A percentile compares a stretch with the other conserved stretches of the same genome.
Conservation (phyloP, 495 filamentous ascomycete species). For the Xeromyces bisporus region DNA sequence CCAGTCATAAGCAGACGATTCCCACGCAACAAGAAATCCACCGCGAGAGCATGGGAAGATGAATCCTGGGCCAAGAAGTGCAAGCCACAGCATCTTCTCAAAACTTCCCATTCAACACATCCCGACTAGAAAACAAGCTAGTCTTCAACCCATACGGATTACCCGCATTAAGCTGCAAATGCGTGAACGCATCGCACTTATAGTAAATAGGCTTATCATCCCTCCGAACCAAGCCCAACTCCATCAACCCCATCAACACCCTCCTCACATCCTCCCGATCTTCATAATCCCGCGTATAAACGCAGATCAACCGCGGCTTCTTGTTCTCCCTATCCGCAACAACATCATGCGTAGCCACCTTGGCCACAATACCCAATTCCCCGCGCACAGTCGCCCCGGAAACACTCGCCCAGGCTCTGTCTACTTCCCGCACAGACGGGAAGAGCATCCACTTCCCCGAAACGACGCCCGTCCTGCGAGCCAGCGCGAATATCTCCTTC, state of each 20-base stretch:
- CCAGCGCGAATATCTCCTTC: slow-evolving; percentile 37
- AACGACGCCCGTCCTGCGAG: slow-evolving; percentile 34
- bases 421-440: slow-evolving; percentile 34
- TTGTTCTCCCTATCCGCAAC: slow-evolving; percentile 6
- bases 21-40: no score
- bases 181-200: slow-evolving; percentile 66
- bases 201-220: slow-evolving; percentile 48
- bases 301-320: slow-evolving; percentile 39
- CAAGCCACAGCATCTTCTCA: slow-evolving; percentile 6
- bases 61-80: background rate
- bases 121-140: slow-evolving; percentile 28
- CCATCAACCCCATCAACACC: slow-evolving; percentile 41
- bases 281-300: slow-evolving; percentile 61
- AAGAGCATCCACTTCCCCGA: slow-evolving; percentile 86
- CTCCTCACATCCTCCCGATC: slow-evolving; percentile 51
- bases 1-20: no score
- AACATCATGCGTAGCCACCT: slow-evolving; percentile 44
- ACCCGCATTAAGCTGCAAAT: slow-evolving; percentile 43
- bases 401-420: slow-evolving; percentile 45
- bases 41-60: no score
- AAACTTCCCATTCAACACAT: slow-evolving; percentile 18
- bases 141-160: slow-evolving; percentile 56
- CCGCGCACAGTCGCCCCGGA: slow-evolving; percentile 44
- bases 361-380: slow-evolving; percentile 49
- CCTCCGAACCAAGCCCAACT: slow-evolving; percentile 38